Percentiles rank a stretch among this genome's conserved stretches.
Conservation (phyloP, 495 filamentous ascomycete genomes). For the Polyplosphaeria fusca region DNA sequence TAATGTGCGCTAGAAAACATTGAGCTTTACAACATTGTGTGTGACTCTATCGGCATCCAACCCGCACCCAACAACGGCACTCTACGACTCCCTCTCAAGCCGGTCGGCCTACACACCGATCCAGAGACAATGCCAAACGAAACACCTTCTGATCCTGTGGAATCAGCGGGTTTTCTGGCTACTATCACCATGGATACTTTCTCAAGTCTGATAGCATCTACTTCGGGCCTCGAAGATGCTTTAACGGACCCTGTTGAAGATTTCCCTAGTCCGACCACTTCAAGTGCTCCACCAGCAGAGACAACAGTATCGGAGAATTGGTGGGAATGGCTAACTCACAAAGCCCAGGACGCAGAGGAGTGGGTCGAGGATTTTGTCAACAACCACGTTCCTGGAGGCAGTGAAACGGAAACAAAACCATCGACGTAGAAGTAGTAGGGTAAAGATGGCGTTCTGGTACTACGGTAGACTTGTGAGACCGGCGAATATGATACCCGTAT, state of each 20-base stretch:
- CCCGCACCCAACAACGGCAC: slow-evolving; percentile 84
- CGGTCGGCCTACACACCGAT: slow-evolving; percentile 66
- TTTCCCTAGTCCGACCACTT: slow-evolving; percentile 3
- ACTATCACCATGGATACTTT: slow-evolving; percentile 3
- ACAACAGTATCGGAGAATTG: slow-evolving; percentile 12
- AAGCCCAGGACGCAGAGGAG: slow-evolving; percentile 26
- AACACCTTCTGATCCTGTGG: slow-evolving; percentile 36
- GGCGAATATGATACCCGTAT: no score
- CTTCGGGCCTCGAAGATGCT: slow-evolving; percentile 13
- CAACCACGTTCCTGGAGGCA: slow-evolving; percentile 4
- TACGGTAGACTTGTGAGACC: not conserved
- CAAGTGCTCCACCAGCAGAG: slow-evolving; percentile 22
- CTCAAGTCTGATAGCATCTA: slow-evolving; percentile 5
- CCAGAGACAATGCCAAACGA: slow-evolving; percentile 29
- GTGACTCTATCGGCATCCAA: slow-evolving; percentile 70
- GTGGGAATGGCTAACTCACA: slow-evolving; percentile 34
- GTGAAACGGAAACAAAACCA: no score
- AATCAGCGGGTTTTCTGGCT: not conserved
- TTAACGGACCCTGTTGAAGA: not conserved
- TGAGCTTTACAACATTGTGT: slow-evolving; percentile 93
- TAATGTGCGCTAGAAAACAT: slow-evolving; percentile 64
- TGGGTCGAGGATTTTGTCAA: slow-evolving; percentile 31
- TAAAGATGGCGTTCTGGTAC: not conserved
- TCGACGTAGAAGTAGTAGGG: no score
- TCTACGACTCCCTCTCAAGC: slow-evolving; percentile 68